Percentiles rank a stretch among this genome's conserved stretches.
Evolutionary conservation across 345 rosid genomes (phyloP).

Genomic region (Anastatica hierochuntica): DNA sequence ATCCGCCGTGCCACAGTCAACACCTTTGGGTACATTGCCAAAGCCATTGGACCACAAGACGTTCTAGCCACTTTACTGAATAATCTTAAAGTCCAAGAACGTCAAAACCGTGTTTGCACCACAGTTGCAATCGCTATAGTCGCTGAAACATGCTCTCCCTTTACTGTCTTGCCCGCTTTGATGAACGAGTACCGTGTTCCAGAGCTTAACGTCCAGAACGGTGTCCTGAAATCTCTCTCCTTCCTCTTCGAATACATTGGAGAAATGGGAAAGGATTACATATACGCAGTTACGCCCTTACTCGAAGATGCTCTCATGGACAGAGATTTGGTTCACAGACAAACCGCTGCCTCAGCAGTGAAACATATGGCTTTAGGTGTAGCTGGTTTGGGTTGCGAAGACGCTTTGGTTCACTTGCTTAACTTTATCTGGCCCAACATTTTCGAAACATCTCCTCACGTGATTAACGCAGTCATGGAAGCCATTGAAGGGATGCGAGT

Average conservation of each 20-base stretch:
- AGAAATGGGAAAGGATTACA: conserved; percentile 98
- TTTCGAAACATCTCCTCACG: conserved; percentile 97
- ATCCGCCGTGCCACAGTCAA: conserved; percentile 94
- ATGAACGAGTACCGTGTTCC: conserved; percentile 99
- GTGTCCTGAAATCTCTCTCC: conserved; percentile 91
- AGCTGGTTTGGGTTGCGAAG: conserved; percentile 98
- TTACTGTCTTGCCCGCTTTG: conserved; percentile 85
- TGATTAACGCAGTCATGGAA: conserved; percentile 95
- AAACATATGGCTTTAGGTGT: conserved; percentile 99
- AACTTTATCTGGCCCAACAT: conserved; percentile 99
- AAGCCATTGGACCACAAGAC: conserved; percentile 99
- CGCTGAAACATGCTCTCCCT: conserved; percentile 97
- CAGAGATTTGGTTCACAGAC: conserved; percentile 93
- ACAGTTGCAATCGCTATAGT: conserved; percentile 96
- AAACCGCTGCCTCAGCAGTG: conserved; percentile 97
- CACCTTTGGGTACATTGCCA: conserved; percentile 96
- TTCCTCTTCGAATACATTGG: conserved; percentile 96
- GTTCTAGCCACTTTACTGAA: conserved; percentile 89
- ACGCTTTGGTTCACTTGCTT: conserved; percentile 76
- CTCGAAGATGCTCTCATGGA: conserved; percentile 99
- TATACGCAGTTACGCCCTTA: conserved; percentile 95
- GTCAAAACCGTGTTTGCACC: conserved; percentile 99
- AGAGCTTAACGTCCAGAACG: conserved; percentile 97
- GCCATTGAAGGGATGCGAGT: conserved; percentile 98
- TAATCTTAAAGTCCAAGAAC: conserved; percentile 98